Evolutionary conservation across 2,329 filamentous ascomycete genomes (phyloP).

Genomic region (Fusarium subglutinans): DNA sequence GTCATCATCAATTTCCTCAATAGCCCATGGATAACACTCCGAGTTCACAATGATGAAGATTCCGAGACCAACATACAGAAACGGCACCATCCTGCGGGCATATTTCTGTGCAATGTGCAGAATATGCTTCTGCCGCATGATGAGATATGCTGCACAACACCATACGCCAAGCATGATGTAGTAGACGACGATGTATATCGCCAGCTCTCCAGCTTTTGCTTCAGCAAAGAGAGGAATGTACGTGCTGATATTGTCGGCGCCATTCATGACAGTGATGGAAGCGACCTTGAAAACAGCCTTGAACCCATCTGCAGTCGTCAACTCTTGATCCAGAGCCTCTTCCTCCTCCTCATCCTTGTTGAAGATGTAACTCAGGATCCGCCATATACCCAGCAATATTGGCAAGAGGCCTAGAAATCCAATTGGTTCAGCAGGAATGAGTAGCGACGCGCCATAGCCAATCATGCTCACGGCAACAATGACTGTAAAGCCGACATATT

Average conservation of each 20-base stretch:
- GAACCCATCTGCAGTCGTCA: not conserved
- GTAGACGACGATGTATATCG: not conserved
- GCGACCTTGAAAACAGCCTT: conserved; percentile 3
- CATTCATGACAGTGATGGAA: not conserved
- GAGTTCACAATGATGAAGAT: conserved; percentile 3
- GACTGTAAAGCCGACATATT: conserved; percentile 1
- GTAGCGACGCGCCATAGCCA: not conserved
- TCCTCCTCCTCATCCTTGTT: not conserved
- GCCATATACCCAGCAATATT: not conserved
- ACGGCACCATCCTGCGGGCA: not conserved
- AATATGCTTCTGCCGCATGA: not conserved
- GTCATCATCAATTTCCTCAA: not conserved
- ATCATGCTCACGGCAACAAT: conserved; percentile 4
- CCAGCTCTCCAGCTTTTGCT: not conserved
- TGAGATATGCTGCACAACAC: not conserved
- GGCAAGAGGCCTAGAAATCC: not conserved
- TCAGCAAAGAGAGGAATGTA: not conserved
- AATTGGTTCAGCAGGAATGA: not conserved
- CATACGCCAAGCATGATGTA: not conserved
- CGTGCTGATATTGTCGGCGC: not conserved
- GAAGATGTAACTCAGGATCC: not conserved
- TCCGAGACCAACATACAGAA: not conserved
- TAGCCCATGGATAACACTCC: not conserved
- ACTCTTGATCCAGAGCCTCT: not conserved
- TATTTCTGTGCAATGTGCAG: not conserved